Evolutionary conservation across 352 stramenopile species (phyloP), one percentile per base, ranked within the genome.

Genomic region (Pythium insidiosum): DNA sequence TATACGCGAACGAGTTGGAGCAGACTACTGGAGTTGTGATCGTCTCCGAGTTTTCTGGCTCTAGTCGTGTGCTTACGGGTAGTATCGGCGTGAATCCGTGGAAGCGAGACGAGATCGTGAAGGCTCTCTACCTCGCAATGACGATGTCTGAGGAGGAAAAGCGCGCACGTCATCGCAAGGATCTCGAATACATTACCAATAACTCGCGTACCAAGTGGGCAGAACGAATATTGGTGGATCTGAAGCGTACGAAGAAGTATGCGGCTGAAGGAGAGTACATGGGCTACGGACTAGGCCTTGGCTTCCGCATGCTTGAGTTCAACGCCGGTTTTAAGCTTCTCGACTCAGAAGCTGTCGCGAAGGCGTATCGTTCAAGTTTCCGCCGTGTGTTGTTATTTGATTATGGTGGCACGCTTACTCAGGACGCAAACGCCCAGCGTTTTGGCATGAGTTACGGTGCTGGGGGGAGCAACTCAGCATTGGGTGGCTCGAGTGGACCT

Each of bases 51-150:
- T 99, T 99, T 53, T 97, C 94, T 15, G 94, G 84, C 41, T 97
- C 86, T 53, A 98, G 95, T 49, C 78, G 97, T 25, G 94, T 99
- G 12, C 81, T 99, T 56, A 88, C 88, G 16, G 97, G 97, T 7
- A 95, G 94, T 35, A 65, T 99, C 37, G 90, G 94, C 39, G 88
- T 99, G 19, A 99, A 99, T 64, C 97, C 97, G 10, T 99, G 96
- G 95, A 98, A 98, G 63, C 77, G 88, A 11, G 68, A 90, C 16
- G 87, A 95, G 37, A 87, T 97, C 24, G 68, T 92, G 29, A 61
- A 73, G 24, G 75, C 75, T 11, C 66, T 94, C 45, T 40, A 76
- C 37, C 34, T 75, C 2, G 76, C 75, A 10, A 29, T 94, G 24
- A 86, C 62, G 3, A 91, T 94, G 76, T 69, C 63, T 3, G 49